These are phyloP conservation scores for Protea cynaroides DNA, from an alignment of 164 flowering plant species.

Conservation along the genomic window DNA sequence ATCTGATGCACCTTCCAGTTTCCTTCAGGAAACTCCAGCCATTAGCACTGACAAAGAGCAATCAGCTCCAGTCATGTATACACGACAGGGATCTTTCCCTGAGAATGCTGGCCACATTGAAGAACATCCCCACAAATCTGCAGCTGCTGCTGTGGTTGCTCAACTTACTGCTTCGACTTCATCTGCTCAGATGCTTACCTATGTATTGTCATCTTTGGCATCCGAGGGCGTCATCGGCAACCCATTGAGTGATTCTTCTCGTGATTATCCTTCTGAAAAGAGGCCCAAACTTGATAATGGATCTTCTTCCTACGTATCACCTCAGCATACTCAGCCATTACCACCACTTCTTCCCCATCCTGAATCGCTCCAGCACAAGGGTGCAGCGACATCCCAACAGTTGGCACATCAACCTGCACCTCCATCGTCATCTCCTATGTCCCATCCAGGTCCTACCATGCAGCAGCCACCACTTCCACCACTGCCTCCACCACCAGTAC, in stretches of 20 bases:
- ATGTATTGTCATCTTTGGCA: slow-evolving; percentile 79
- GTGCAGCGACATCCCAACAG: slow-evolving; percentile 26
- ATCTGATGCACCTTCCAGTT: slow-evolving; percentile 24
- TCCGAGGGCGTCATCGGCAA: slow-evolving; percentile 68
- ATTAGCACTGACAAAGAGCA: slow-evolving; percentile 39
- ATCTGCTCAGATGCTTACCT: slow-evolving; percentile 94
- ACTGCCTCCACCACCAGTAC: slow-evolving; percentile 35
- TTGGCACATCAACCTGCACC: slow-evolving; percentile 37
- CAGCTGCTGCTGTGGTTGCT: slow-evolving; percentile 91
- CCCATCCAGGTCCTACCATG: slow-evolving; percentile 15
- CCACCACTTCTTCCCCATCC: slow-evolving; percentile 36
- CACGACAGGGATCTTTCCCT: slow-evolving; percentile 29
- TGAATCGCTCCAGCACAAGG: slow-evolving; percentile 33
- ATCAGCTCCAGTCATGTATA: slow-evolving; percentile 46
- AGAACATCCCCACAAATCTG: slow-evolving; percentile 65
- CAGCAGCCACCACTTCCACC: slow-evolving; percentile 39
- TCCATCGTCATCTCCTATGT: slow-evolving; percentile 43
- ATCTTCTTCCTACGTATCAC: slow-evolving; percentile 31
- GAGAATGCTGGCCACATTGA: slow-evolving; percentile 31
- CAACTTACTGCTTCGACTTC: slow-evolving; percentile 86
- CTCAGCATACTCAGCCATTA: slow-evolving; percentile 41
- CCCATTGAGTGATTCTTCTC: slow-evolving; percentile 35
- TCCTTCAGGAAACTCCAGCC: slow-evolving; percentile 18
- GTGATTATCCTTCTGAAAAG: slow-evolving; percentile 56
- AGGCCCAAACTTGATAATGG: slow-evolving; percentile 59